phyloP scores from a whole-genome alignment of 1,139 yeast species.

The Pichia sp. region DNA sequence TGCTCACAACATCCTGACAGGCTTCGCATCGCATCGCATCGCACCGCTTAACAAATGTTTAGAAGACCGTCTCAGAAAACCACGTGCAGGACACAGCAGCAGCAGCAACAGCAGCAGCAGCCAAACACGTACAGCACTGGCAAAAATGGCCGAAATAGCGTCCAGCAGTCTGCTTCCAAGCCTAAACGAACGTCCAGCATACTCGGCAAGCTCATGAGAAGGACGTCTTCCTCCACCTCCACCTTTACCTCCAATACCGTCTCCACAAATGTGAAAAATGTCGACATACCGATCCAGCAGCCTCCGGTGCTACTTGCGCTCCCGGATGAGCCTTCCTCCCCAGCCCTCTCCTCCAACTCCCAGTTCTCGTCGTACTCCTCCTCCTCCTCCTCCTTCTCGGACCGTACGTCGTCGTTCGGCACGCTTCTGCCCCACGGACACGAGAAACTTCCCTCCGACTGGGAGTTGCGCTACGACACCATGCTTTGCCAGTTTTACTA shows the following conservation, averaged over 20 bases:
- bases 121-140: neutral
- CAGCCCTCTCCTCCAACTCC: neutral
- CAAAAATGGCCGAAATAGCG: no score
- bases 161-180: neutral
- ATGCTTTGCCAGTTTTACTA: constrained; percentile 30
- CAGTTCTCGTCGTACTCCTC: constrained; percentile 1
- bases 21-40: no score
- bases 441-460: constrained; percentile 23
- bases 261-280: neutral
- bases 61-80: neutral
- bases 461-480: constrained; percentile 34
- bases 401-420: neutral
- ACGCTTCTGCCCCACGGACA: neutral
- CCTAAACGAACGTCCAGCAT: constrained; percentile 1
- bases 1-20: no score
- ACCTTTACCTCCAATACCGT: neutral
- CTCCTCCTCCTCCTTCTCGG: neutral
- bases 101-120: neutral
- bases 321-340: constrained; percentile 1
- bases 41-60: neutral
- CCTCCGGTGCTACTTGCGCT: neutral
- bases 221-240: neutral
- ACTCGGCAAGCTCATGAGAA: neutral
- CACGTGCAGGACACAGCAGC: neutral
- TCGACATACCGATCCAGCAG: neutral